Evolutionary conservation across 1,139 yeast genomes (phyloP), one percentile per base, ranked within the genome.

Genomic region (Taphrina populina): DNA sequence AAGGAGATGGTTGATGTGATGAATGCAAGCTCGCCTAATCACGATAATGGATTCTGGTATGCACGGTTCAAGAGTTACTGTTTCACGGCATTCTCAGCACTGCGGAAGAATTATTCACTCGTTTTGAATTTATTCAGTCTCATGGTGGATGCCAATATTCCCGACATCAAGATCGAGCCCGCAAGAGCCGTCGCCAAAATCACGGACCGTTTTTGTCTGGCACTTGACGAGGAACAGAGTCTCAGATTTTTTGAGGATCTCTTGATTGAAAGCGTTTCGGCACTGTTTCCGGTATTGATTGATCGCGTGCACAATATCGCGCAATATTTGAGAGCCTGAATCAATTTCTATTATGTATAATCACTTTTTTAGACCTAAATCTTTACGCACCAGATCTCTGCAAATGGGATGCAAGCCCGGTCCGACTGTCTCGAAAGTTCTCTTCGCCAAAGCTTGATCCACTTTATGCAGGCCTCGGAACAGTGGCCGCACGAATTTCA

Each of bases 1-100:
- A 92, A 94, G 47, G 98, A 94, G 69, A 86, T 94, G 20, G 86
- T 94, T 43, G 98, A 92, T 62, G 98, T 96, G 0, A 92, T 94
- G 92, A 98, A 98, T 1, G 98, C 97, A 0, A 49, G 36, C 19
- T 26, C 36, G 21, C 54, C 54, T 10, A 39, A 30, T n/a, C 54
- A 49, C 37, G 78, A 87, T 44, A 77, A 79, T 57, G 88, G 92
- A 53, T 84, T 84, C 40, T 90, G 90, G 69, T 94, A 87, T 69
- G 81, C 82, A 63, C 80, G 84, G 60, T 94, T 94, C 70, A 80
- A 95, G 63, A 86, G 87, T 67, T 88, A 90, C 70, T 94, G 99
- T 67, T 94, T 90, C 70, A 92, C 94, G 23, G 88, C 97, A 0
- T 94, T 88, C 68, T 86, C 92, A 7, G 88, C 95, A 1, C 73